phyloP scores from a whole-genome alignment of 805 yeast species.

The Saccharomycopsis fermentans region DNA sequence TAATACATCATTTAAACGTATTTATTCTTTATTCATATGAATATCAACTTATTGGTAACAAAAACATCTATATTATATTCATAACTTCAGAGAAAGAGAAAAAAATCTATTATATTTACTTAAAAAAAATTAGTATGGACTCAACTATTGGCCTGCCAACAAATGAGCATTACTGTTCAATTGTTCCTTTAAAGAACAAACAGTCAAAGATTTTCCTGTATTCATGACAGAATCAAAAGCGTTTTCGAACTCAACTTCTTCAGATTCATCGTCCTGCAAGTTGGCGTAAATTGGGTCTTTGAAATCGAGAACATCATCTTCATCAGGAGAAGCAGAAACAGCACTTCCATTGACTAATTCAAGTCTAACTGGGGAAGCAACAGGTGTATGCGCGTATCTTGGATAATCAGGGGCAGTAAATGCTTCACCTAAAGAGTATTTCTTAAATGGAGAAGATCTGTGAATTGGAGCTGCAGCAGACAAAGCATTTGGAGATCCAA shows the following conservation, averaged over 20 bases:
- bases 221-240: slow-evolving; percentile 3
- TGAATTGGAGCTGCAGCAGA: slow-evolving; percentile 1
- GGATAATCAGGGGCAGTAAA: slow-evolving; percentile 5
- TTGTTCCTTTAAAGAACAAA: slow-evolving; percentile 11
- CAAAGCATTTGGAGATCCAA: slow-evolving; percentile 2
- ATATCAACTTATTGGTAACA: background rate
- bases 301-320: slow-evolving; percentile 7
- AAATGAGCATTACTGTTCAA: background rate
- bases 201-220: background rate
- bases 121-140: background rate
- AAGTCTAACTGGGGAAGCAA: slow-evolving; percentile 12
- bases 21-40: too few species aligned
- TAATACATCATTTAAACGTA: too few species aligned
- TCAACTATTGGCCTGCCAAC: slow-evolving; percentile 1
- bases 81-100: background rate
- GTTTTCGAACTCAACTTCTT: slow-evolving; percentile 8
- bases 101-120: background rate
- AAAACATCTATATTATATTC: background rate
- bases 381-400: slow-evolving; percentile 6
- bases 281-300: background rate
- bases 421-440: slow-evolving; percentile 6
- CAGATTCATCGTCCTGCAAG: slow-evolving; percentile 1
- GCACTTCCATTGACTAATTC: slow-evolving; percentile 7
- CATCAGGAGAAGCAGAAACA: slow-evolving; percentile 10
- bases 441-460: slow-evolving; percentile 4